Conservation (phyloP, 164 flowering plant species). For the Aristolochia contorta region DNA sequence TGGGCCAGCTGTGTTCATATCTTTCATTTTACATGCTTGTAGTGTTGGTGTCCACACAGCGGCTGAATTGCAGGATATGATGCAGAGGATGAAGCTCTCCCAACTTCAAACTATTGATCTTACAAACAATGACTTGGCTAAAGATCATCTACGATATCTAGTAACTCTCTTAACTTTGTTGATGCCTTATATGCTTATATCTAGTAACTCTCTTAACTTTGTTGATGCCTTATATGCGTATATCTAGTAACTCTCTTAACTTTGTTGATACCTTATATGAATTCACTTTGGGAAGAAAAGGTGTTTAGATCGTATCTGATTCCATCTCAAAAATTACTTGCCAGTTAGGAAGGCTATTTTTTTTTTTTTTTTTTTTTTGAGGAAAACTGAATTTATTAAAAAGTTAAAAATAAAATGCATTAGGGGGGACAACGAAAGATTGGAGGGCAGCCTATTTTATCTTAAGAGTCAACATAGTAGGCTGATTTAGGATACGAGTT, state of each 20-base stretch:
- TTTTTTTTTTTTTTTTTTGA: no score
- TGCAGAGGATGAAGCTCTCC: conserved; percentile 62
- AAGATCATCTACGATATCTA: conserved; percentile 92
- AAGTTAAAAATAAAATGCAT: no score
- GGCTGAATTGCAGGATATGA: conserved; percentile 60
- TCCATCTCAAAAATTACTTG: no score
- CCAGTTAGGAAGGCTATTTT: no score
- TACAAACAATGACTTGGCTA: conserved; percentile 77
- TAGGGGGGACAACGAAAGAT: no score
- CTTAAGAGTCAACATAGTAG: no score
- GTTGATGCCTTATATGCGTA: not conserved
- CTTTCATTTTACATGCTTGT: conserved; percentile 18
- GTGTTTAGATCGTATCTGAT: no score
- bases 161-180: conserved; percentile 25
- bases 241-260: conserved; percentile 54
- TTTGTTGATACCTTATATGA: not conserved
- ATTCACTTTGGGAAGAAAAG: no score
- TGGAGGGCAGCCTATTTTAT: no score
- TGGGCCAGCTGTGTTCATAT: not conserved
- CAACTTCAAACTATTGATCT: conserved; percentile 58
- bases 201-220: conserved; percentile 39
- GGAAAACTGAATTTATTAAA: no score
- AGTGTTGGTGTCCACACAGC: conserved; percentile 89
- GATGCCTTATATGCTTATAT: conserved; percentile 20
- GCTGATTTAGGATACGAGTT: no score